Percentiles rank a stretch among this genome's conserved stretches.
Conservation (phyloP, 2,329 filamentous ascomycete genomes). For the Moelleriella libera region DNA sequence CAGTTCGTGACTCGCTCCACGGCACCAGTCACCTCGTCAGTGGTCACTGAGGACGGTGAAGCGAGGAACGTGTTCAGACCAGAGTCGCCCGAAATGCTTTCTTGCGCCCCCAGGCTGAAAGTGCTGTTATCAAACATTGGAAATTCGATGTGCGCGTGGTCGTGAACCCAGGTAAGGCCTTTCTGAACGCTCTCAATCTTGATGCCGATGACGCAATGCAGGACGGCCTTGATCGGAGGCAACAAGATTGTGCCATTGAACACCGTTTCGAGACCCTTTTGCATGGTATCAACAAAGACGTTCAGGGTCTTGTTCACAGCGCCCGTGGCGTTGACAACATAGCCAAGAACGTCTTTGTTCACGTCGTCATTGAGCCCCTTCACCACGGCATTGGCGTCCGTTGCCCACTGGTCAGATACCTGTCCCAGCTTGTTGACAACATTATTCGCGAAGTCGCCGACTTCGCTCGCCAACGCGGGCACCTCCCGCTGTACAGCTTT, state of each 20-base stretch:
- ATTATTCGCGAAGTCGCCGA: conserved; percentile 65
- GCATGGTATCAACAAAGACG: conserved; percentile 65
- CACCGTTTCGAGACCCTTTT: conserved; percentile 54
- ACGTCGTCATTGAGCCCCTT: conserved; percentile 57
- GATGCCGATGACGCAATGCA: conserved; percentile 76
- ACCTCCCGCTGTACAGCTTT: conserved; percentile 59
- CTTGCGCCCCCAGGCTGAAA: conserved; percentile 66
- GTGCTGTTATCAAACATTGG: conserved; percentile 66
- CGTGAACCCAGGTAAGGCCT: conserved; percentile 84
- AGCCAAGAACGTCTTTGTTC: conserved; percentile 74
- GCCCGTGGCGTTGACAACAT: conserved; percentile 70
- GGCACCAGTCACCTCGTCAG: conserved; percentile 69
- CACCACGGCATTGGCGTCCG: conserved; percentile 61
- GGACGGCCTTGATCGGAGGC: conserved; percentile 62
- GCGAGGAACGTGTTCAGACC: conserved; percentile 59
- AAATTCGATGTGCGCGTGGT: conserved; percentile 72
- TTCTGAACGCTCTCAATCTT: conserved; percentile 77
- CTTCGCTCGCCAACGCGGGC: conserved; percentile 58
- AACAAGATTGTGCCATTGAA: conserved; percentile 76
- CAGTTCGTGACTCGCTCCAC: conserved; percentile 55
- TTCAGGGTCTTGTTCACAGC: conserved; percentile 81
- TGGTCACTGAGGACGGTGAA: conserved; percentile 57
- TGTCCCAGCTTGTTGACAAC: conserved; percentile 60
- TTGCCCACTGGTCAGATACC: conserved; percentile 64
- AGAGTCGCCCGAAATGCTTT: conserved; percentile 41